Evolutionary conservation across 257 asterid species (phyloP).

Genomic region (Solanum peruvianum): DNA sequence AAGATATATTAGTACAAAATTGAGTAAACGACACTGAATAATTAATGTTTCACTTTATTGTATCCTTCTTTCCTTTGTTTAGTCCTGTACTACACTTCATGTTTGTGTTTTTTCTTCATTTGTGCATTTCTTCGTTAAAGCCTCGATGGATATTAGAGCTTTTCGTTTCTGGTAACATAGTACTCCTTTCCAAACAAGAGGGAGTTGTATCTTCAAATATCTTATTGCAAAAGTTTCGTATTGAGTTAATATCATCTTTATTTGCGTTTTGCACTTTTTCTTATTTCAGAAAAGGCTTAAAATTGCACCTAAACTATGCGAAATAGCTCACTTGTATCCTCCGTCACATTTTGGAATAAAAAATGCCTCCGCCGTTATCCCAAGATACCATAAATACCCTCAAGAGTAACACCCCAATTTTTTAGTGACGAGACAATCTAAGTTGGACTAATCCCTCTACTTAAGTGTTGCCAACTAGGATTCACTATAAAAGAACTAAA

Average conservation of each 20-base stretch:
- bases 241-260: background rate
- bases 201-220: background rate
- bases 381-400: too few species aligned
- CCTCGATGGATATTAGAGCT: background rate
- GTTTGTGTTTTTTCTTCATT: too few species aligned
- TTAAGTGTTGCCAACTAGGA: too few species aligned
- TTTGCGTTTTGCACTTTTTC: background rate
- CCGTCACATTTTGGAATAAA: too few species aligned
- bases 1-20: background rate
- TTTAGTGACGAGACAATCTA: too few species aligned
- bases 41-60: background rate
- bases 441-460: too few species aligned
- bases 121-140: background rate
- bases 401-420: too few species aligned
- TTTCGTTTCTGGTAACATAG: background rate
- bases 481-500: too few species aligned
- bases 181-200: background rate
- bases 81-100: background rate
- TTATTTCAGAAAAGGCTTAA: too few species aligned
- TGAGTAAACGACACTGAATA: background rate
- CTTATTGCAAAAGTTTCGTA: background rate
- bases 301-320: too few species aligned
- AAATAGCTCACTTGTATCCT: too few species aligned
- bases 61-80: background rate
- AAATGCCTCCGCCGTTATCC: too few species aligned